Conservation (phyloP, 768 basidiomycete genomes). For the Paxillus rubicundulus region DNA sequence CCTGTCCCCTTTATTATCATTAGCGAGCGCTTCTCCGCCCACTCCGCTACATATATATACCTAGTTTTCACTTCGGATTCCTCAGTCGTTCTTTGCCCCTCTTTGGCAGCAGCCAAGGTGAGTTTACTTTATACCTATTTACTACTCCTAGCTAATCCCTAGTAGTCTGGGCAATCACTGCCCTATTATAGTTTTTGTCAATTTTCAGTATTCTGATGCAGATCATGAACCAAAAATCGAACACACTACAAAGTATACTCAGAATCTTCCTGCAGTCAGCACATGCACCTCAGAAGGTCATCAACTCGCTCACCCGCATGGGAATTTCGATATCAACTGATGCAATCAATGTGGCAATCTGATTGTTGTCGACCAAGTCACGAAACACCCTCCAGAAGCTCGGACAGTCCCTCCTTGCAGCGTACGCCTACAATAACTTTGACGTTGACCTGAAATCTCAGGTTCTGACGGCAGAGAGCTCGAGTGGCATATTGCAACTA, state of each 20-base stretch:
- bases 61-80: too few species aligned
- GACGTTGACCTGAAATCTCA: constrained; percentile 37
- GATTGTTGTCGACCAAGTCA: constrained; percentile 28
- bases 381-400: constrained; percentile 12
- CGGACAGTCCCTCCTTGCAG: constrained; percentile 22
- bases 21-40: too few species aligned
- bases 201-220: neutral
- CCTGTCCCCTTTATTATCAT: too few species aligned
- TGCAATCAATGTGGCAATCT: constrained; percentile 25
- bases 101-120: too few species aligned
- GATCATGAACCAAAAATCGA: constrained; percentile 31
- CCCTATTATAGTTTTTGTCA: too few species aligned
- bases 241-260: constrained; percentile 11
- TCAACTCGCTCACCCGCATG: constrained; percentile 29
- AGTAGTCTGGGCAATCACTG: too few species aligned
- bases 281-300: constrained; percentile 28
- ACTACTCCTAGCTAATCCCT: too few species aligned
- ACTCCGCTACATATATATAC: too few species aligned
- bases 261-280: constrained; percentile 24
- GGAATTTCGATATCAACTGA: constrained; percentile 31
- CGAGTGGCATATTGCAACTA: too few species aligned
- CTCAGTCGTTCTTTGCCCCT: too few species aligned
- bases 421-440: constrained; percentile 43
- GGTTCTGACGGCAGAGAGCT: constrained; percentile 32
- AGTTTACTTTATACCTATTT: too few species aligned